Percentiles rank a stretch among this genome's conserved stretches.
Conservation (phyloP, 2,329 filamentous ascomycete species). For the Torrubiella hemipterigena region DNA sequence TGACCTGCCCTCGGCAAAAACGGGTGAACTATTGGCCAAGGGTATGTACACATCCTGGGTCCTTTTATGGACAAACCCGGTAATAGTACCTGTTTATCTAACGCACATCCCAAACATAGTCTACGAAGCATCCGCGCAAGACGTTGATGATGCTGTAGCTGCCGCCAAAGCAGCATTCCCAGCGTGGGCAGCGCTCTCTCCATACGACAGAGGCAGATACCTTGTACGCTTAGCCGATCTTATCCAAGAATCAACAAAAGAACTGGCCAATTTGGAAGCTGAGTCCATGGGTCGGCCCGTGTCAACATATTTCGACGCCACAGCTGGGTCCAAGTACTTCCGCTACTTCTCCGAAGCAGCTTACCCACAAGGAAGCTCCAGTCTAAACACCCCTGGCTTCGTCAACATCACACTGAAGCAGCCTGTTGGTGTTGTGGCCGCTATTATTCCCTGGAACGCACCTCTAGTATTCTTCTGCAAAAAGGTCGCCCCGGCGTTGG, state of each 20-base stretch:
- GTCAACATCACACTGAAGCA: constrained; percentile 33
- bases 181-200: constrained; percentile 28
- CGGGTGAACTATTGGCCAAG: constrained; percentile 5
- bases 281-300: constrained; percentile 32
- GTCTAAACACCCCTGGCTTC: constrained; percentile 33
- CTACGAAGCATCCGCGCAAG: constrained; percentile 30
- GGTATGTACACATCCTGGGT: background rate
- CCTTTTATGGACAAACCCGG: no score
- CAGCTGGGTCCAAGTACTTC: constrained; percentile 20
- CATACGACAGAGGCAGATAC: constrained; percentile 23
- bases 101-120: no score
- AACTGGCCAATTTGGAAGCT: constrained; percentile 32
- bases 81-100: background rate
- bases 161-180: constrained; percentile 36
- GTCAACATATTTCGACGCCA: constrained; percentile 22
- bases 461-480: constrained; percentile 30
- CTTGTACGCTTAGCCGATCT: constrained; percentile 33
- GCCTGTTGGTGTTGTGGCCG: constrained; percentile 38
- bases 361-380: constrained; percentile 30
- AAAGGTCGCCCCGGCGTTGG: constrained; percentile 38
- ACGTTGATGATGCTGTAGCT: constrained; percentile 34
- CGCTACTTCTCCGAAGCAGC: constrained; percentile 30
- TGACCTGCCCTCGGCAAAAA: constrained; percentile 15
- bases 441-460: constrained; percentile 49
- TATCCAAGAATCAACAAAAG: constrained; percentile 24